A percentile compares a stretch with the other conserved stretches of the same genome.
These are phyloP conservation scores for Neurospora discreta DNA, from an alignment of 495 filamentous ascomycete genomes.

Conservation along the genomic window DNA sequence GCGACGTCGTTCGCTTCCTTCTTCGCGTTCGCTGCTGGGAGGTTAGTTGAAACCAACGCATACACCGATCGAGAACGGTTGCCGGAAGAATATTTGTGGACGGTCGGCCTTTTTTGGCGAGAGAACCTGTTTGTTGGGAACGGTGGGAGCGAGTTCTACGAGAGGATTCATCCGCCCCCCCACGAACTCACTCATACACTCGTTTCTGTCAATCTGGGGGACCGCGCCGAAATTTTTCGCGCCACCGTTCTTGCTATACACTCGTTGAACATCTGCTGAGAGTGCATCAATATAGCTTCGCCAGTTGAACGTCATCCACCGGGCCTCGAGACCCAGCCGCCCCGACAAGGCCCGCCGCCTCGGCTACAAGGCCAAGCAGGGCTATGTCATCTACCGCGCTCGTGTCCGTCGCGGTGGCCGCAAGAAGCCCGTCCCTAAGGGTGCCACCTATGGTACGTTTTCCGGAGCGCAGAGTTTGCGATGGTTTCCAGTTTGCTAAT, in stretches of 20 bases:
- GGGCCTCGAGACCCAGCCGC: constrained; percentile 92
- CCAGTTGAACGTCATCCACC: constrained; percentile 98
- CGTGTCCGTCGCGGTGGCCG: constrained; percentile 95
- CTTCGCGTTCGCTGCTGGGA: constrained; percentile 99
- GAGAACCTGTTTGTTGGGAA: background rate
- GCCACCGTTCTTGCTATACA: constrained; percentile 67
- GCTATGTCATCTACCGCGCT: constrained; percentile 99
- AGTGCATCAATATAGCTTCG: constrained; percentile 99
- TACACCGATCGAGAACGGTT: constrained; percentile 19
- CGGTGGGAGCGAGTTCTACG: background rate
- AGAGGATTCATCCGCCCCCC: background rate
- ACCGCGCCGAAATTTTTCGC: background rate
- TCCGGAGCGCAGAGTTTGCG: background rate
- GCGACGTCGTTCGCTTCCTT: constrained; percentile 97
- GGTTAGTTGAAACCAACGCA: constrained; percentile 59
- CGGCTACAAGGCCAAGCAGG: constrained; percentile 99
- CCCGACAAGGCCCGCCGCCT: constrained; percentile 99
- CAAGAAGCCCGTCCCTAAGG: constrained; percentile 92
- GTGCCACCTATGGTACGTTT: constrained; percentile 88
- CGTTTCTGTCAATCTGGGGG: background rate
- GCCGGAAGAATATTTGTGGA: constrained; percentile 15
- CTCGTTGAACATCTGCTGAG: constrained; percentile 99
- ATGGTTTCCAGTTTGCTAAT: constrained; percentile 10
- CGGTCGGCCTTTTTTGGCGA: constrained; percentile 9
- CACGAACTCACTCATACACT: background rate